Evolutionary conservation across 441 rosid species (phyloP), one percentile per base, ranked within the genome.

Genomic region (Eruca vesicaria): DNA sequence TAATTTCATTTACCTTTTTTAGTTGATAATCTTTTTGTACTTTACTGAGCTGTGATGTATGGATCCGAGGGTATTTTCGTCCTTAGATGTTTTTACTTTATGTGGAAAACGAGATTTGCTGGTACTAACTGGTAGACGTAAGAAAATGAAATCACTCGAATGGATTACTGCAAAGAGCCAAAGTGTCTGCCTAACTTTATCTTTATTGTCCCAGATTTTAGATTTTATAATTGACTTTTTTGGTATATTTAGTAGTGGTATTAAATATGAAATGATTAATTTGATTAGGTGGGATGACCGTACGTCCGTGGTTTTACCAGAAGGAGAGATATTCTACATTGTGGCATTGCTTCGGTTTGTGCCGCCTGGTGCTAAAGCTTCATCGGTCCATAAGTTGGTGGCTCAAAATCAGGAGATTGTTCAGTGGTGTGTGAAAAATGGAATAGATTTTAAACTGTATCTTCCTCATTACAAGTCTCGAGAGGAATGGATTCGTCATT

Each of bases 291-390:
- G 97, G 98, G 94, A 90, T 68, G 59, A 59, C 10, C 86, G 94
- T 12, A 87, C 88, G n/a, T 94, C 94, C 0, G 89, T 82, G 60
- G 87, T 72, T 31, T 7, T 88, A 58, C 98, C 99, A 8, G 88
- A 85, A 28, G 94, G 90, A 16, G 97, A 89, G 35, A 80, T 92
- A 18, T 94, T 94, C 85, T 94, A 94, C 80, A 76, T 92, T 1
- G 93, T 92, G 66, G 99, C 98, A n/a, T 80, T 94, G 77, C 96
- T 94, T 38, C 83, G 97, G 38, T 90, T 86, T 50, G 75, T 83
- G 48, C 74, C 57, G 9, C 86, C 88, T 8, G 71, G 59, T 55
- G 80, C 86, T 0, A 73, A 81, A 2, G 82, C 76, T 11, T 72
- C 82, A 6, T 28, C 80, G 28, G 87, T 83, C 0, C 87, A 87